Base-by-base conservation (phyloP, 306 rosid species). In the Prosopis cineraria region DNA sequence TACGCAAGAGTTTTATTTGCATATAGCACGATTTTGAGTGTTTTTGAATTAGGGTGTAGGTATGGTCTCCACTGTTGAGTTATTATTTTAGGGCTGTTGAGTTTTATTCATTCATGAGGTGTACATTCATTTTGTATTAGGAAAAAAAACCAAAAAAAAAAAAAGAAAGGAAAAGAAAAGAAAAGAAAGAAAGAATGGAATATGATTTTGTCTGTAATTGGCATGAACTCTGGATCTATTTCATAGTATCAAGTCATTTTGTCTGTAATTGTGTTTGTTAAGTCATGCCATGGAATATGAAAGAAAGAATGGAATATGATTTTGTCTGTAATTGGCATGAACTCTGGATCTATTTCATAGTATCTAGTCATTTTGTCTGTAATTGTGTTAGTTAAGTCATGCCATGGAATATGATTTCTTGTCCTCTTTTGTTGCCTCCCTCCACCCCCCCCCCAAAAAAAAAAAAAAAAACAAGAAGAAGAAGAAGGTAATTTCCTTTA, bases 1-100 rank as follows among this genome's bases (percentile, higher is more conserved):
- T 76, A 12, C 19, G 37, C 55, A 81, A 71, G 59, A 65, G 73
- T 72, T 79, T 68, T 66, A 62, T 63, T 41, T 66, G 80, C 56
- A 50, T 44, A 71, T 71, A 78, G 87, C 78, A 52, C 17, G 68
- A 73, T 87, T 79, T 90, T 45, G 68, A 82, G 78, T 77, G 84
- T 75, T 81, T 65, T 70, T 78, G 84, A 62, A 64, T 34, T 73
- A 60, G 75, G 75, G 47, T 65, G n/a, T 72, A 68, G 83, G 86
- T 77, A 59, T 74, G 33, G 41, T 52, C 59, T 50, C 25, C 4
- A 41, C 19, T 25, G 65, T 58, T 58, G 36, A 58, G 33, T 25
- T 27, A 4, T 4, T 58, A 9, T 24, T 56, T 56, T 10, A 12
- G 63, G 6, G 59, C 70, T 84, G 27, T 56, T 47, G 67, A 82